Conservation (phyloP, 2,329 filamentous ascomycete genomes). For the Hymenoscyphus repandus region DNA sequence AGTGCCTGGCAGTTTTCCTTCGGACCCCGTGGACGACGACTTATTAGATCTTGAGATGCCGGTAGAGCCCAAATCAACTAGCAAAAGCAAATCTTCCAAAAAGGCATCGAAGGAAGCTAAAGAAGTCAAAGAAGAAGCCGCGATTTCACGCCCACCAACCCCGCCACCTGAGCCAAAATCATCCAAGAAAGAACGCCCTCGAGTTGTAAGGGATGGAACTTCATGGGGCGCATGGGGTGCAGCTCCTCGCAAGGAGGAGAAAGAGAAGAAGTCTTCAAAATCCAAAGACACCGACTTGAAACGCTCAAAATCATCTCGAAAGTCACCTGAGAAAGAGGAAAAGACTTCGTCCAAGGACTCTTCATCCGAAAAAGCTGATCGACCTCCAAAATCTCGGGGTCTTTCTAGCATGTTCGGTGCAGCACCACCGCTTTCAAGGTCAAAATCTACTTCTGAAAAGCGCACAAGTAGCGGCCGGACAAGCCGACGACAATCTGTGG, state of each 20-base stretch:
- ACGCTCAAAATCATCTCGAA: slow-evolving; percentile 52
- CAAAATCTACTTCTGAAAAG: slow-evolving; percentile 63
- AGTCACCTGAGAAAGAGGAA: slow-evolving; percentile 55
- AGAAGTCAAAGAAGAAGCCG: slow-evolving; percentile 22
- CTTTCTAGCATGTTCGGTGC: slow-evolving; percentile 62
- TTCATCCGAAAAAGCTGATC: slow-evolving; percentile 52
- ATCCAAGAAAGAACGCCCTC: slow-evolving; percentile 70
- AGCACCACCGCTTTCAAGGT: slow-evolving; percentile 61
- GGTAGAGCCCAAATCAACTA: slow-evolving; percentile 38
- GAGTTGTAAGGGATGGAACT: slow-evolving; percentile 62
- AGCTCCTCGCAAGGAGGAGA: slow-evolving; percentile 36
- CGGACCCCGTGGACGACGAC: slow-evolving; percentile 39
- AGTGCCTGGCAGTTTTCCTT: slow-evolving; percentile 55
- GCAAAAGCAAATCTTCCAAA: slow-evolving; percentile 36
- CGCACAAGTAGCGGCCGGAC: slow-evolving; percentile 53
- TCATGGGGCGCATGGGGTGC: slow-evolving; percentile 75
- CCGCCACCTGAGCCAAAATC: slow-evolving; percentile 51
- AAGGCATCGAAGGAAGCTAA: slow-evolving; percentile 5
- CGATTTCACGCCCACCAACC: slow-evolving; percentile 34
- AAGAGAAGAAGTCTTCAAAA: slow-evolving; percentile 28
- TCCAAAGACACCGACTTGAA: slow-evolving; percentile 46
- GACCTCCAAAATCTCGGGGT: slow-evolving; percentile 39
- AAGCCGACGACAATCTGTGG: slow-evolving; percentile 61
- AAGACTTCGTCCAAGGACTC: slow-evolving; percentile 63
- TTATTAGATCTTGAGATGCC: slow-evolving; percentile 46